These are phyloP conservation scores for Lecanicillium sp. DNA, from an alignment of 2,329 filamentous ascomycete species.

Conservation along the genomic window DNA sequence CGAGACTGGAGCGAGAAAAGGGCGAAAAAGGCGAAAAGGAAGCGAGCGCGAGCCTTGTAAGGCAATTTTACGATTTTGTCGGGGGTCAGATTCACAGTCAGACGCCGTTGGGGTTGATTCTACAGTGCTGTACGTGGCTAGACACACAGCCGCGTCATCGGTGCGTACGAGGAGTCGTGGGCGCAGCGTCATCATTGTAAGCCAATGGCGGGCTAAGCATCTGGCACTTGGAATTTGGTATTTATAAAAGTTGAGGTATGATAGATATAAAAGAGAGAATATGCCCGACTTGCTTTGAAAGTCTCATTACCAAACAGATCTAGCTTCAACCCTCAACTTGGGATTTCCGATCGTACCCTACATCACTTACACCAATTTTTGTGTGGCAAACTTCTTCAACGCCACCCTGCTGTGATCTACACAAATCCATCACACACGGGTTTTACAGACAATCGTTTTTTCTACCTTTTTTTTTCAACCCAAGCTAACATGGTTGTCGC, in stretches of 20 bases:
- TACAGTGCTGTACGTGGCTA: background rate
- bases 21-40: constrained; percentile 1
- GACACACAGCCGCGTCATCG: constrained; percentile 5
- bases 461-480: background rate
- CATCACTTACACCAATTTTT: background rate
- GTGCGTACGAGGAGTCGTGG: constrained; percentile 5
- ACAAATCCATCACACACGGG: no score
- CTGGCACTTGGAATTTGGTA: background rate
- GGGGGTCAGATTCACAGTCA: background rate
- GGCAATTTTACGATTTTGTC: background rate
- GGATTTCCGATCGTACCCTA: background rate
- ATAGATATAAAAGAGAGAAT: background rate
- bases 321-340: background rate
- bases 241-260: background rate
- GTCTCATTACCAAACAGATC: background rate
- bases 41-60: constrained; percentile 8
- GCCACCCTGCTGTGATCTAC: no score
- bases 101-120: background rate
- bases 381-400: background rate
- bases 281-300: no score
- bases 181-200: constrained; percentile 1
- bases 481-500: constrained; percentile 1
- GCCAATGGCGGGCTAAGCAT: background rate
- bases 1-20: constrained; percentile 3
- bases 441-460: background rate